These are phyloP conservation scores for Fusarium pseudocircinatum DNA, from an alignment of 2,329 filamentous ascomycete species.

Conservation along the genomic window DNA sequence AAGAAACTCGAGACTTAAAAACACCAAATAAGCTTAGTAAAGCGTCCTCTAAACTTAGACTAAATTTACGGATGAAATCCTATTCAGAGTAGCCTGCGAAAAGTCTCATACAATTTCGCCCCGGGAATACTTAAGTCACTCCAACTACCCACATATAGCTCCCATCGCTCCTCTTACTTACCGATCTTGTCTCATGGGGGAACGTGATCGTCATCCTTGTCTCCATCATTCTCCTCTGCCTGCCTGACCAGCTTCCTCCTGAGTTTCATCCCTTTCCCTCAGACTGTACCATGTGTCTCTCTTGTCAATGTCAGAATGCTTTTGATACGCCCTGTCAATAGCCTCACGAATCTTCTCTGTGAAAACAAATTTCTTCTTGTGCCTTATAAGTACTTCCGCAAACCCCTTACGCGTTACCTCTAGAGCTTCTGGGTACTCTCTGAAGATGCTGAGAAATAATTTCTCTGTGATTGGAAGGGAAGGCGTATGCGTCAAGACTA, in stretches of 20 bases:
- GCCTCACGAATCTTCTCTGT: background rate
- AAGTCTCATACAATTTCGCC: background rate
- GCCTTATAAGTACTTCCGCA: background rate
- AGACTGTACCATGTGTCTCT: background rate
- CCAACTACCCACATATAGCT: accelerated
- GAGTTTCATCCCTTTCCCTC: background rate
- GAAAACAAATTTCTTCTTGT: background rate
- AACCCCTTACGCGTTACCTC: background rate
- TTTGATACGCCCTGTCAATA: background rate
- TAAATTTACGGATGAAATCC: background rate
- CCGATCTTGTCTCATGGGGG: accelerated
- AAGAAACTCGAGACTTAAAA: no score
- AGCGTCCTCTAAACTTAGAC: no score
- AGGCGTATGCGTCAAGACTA: background rate
- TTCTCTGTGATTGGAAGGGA: background rate
- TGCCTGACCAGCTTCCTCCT: background rate
- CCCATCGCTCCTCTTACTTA: no score
- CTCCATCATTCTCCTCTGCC: background rate
- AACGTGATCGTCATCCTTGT: background rate
- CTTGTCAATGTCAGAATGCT: background rate
- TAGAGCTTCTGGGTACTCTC: background rate
- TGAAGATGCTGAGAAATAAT: background rate
- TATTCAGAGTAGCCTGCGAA: accelerated
- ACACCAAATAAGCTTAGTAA: no score
- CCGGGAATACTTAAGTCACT: accelerated